Evolutionary conservation across 176 grass and related monocot genomes (phyloP).

Genomic region (Oryza meridionalis): DNA sequence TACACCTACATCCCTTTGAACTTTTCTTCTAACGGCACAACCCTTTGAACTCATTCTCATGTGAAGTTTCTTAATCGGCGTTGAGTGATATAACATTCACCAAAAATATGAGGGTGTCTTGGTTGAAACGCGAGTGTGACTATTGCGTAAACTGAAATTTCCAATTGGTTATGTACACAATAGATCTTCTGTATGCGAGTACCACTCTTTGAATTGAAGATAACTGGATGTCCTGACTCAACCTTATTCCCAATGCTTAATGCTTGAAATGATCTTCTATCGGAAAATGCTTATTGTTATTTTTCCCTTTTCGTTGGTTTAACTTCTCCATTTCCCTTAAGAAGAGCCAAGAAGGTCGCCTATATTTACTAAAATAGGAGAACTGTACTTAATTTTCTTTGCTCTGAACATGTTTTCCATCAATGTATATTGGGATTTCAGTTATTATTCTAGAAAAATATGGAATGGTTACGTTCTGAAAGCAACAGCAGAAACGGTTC

Average conservation of each 20-base stretch:
- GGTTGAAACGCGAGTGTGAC: neutral
- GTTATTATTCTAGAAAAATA: neutral
- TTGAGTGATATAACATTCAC: neutral
- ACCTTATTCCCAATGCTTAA: neutral
- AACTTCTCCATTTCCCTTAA: neutral
- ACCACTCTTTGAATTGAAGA: neutral
- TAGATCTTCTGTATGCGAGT: too few species aligned
- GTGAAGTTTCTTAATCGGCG: neutral
- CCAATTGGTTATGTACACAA: too few species aligned
- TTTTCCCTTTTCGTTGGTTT: neutral
- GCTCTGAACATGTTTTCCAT: neutral
- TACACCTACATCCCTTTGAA: conserved; percentile 7
- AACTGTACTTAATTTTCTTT: neutral
- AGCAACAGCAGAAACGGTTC: neutral
- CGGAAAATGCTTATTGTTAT: neutral
- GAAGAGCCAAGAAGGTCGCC: neutral
- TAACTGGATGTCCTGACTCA: neutral
- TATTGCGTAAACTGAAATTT: neutral
- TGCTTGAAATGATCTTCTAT: neutral
- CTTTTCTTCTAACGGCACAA: neutral
- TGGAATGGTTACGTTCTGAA: neutral
- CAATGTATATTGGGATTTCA: neutral
- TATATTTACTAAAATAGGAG: neutral
- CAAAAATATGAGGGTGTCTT: neutral
- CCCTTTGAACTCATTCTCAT: neutral